Evolutionary conservation across 805 yeast species (phyloP), one percentile per base, ranked within the genome.

Genomic region (Saccharomycopsis sp.): DNA sequence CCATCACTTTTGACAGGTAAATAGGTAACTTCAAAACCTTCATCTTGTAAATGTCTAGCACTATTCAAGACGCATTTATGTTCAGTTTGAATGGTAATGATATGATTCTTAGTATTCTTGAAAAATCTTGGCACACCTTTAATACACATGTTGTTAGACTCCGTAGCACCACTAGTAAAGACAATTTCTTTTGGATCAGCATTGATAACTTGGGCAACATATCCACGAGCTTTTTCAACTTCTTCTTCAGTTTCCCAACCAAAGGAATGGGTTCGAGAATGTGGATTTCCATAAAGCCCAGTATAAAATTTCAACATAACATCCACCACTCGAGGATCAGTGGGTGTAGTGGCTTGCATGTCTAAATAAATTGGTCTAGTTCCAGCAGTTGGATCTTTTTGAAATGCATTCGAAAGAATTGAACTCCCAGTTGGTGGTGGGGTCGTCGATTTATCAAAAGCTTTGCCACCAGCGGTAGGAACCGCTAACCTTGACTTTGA

Each of bases 11-110:
- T 71, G 20, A 93, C 98, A 11, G 89, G 88, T 54, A 93, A 72
- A 61, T 88, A 93, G 2, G 98, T 93, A 32, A 93, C 90, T 11
- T 93, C 97, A 57, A 85, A 90, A 0, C 97, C 98, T 61, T 93
- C 97, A 62, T 88, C 96, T 61, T 88, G 95, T 71, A 93, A 68
- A 58, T 85, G 85, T 58, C 98, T 79, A 54, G 95, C 89, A 9
- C 97, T 86, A 63, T 93, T 98, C 63, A 93, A 70, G n/a, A 93
- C 96, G 73, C 99, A 93, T 69, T 93, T 93, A 67, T 93, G 99
- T 66, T 93, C 99, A 1, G 97, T 93, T 64, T 88, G 95, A 2
- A 95, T 79, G 20, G 99, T 93, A 61, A 93, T 89, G 56, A 93
- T 83, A 64, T 93, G 99, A 59, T 79, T 83, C 69, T 90, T 93